Conservation (phyloP, 2,329 filamentous ascomycete species). For the Fusarium albosuccineum region DNA sequence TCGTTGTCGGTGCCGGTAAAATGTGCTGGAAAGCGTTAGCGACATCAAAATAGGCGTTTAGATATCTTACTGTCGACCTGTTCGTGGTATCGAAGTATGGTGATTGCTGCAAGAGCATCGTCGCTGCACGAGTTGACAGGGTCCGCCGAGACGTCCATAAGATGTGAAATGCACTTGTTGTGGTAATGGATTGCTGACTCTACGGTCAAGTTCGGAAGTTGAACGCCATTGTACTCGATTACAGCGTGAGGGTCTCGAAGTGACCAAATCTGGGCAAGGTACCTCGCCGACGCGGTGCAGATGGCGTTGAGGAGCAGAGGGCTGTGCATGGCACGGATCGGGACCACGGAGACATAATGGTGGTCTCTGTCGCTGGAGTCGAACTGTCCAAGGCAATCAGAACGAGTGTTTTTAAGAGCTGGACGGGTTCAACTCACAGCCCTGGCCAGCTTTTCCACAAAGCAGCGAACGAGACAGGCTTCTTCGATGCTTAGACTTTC, state of each 20-base stretch:
- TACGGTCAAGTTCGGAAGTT: constrained; percentile 20
- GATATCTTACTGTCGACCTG: constrained; percentile 29
- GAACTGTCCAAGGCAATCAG: constrained; percentile 10
- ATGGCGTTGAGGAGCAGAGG: constrained; percentile 30
- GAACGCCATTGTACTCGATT: constrained; percentile 23
- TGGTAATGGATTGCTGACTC: constrained; percentile 32
- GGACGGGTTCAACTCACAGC: constrained; percentile 11
- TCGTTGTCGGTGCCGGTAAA: constrained; percentile 31
- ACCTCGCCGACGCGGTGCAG: constrained; percentile 28
- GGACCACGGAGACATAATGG: constrained; percentile 30
- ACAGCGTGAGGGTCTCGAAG: constrained; percentile 8
- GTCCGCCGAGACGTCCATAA: constrained; percentile 32
- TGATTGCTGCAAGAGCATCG: constrained; percentile 34
- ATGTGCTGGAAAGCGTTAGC: constrained; percentile 10
- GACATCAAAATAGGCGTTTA: neutral
- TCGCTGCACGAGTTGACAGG: constrained; percentile 26
- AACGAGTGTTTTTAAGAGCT: no score
- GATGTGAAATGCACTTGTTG: constrained; percentile 34
- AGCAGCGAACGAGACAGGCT: constrained; percentile 26
- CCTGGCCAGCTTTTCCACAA: constrained; percentile 16
- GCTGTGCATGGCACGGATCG: constrained; percentile 30
- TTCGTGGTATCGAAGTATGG: constrained; percentile 31
- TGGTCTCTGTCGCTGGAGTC: constrained; percentile 33
- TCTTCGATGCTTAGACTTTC: constrained; percentile 13
- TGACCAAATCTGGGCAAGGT: constrained; percentile 24